These are phyloP conservation scores for Zarea fungicola DNA, from an alignment of 2,329 filamentous ascomycete genomes.

Conservation along the genomic window DNA sequence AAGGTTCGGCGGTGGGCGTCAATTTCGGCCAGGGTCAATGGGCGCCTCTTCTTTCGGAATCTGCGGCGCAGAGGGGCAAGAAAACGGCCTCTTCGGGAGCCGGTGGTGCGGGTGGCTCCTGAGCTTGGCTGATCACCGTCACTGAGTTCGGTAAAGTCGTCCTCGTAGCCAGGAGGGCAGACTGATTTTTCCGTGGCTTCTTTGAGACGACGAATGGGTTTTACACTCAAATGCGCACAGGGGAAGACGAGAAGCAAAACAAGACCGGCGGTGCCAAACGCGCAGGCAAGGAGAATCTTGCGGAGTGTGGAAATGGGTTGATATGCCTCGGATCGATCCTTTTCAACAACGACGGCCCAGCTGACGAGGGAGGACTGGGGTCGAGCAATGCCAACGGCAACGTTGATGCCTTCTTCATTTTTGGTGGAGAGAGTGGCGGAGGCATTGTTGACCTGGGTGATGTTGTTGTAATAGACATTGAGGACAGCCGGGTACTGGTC, in stretches of 20 bases:
- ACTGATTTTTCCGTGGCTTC: constrained; percentile 71
- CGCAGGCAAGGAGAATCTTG: constrained; percentile 74
- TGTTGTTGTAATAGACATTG: constrained; percentile 50
- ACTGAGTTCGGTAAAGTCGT: constrained; percentile 31
- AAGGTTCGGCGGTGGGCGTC: constrained; percentile 54
- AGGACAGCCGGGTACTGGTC: constrained; percentile 58
- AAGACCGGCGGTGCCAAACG: constrained; percentile 75
- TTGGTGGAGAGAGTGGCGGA: constrained; percentile 63
- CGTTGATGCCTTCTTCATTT: constrained; percentile 65
- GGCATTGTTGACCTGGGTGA: constrained; percentile 57
- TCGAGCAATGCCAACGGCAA: constrained; percentile 75
- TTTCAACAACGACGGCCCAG: constrained; percentile 81
- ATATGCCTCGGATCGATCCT: constrained; percentile 69
- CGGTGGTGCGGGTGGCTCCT: constrained; percentile 40
- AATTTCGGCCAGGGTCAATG: constrained; percentile 24
- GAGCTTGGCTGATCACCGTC: constrained; percentile 37
- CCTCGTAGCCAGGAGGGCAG: constrained; percentile 56
- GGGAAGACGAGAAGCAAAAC: constrained; percentile 70
- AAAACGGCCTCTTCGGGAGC: constrained; percentile 25
- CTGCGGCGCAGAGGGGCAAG: constrained; percentile 34
- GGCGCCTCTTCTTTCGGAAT: constrained; percentile 28
- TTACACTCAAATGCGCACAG: constrained; percentile 74
- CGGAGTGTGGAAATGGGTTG: constrained; percentile 69
- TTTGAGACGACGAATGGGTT: constrained; percentile 72
- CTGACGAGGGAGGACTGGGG: constrained; percentile 64